Conservation (phyloP, 2,329 filamentous ascomycete species). For the Calonectria pteridis region DNA sequence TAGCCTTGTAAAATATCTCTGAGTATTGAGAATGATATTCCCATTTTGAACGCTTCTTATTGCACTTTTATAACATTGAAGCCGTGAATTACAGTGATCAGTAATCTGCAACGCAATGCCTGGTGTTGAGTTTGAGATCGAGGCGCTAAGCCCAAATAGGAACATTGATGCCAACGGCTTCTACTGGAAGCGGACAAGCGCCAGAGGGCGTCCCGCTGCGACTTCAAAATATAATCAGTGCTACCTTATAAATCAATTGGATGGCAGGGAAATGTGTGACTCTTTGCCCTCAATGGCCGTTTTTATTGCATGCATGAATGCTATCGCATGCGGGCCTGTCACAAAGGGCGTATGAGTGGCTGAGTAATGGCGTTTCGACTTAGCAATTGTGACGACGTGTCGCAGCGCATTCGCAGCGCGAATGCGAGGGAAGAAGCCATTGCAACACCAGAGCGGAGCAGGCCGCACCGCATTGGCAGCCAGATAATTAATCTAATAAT, state of each 20-base stretch:
- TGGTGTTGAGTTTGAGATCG: neutral
- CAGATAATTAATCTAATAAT: neutral
- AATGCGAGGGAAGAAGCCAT: neutral
- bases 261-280: neutral
- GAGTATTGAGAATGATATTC: neutral
- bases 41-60: neutral
- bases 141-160: neutral
- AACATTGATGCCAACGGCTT: neutral
- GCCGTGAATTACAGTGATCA: neutral
- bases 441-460: neutral
- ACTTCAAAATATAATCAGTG: neutral
- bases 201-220: neutral
- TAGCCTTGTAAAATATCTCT: too few species aligned
- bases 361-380: neutral
- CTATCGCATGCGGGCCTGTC: neutral
- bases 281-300: neutral
- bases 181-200: constrained; percentile 3
- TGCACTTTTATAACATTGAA: neutral
- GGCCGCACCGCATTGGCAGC: neutral
- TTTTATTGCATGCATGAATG: constrained; percentile 1
- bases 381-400: neutral
- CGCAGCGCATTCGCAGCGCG: neutral
- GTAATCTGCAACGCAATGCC: neutral
- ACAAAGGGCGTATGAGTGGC: neutral
- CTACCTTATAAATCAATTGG: neutral